Evolutionary conservation across 768 basidiomycete genomes (phyloP).

Genomic region (Tephrocybe sp.): DNA sequence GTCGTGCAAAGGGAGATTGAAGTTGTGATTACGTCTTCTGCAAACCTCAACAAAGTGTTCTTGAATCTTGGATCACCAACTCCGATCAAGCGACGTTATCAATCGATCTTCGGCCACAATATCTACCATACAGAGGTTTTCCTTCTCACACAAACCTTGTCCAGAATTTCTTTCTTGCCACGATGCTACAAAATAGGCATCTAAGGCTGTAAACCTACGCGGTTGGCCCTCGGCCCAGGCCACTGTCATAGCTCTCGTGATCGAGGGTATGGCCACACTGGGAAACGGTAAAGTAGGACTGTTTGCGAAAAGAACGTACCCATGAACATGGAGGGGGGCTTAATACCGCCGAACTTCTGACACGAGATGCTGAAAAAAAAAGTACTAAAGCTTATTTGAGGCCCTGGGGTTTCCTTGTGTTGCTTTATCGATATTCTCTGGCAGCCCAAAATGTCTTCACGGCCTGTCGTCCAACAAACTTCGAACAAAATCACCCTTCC

Average conservation of each 20-base stretch:
- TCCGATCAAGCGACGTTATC: background rate
- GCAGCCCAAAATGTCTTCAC: constrained; percentile 16
- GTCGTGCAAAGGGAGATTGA: no score
- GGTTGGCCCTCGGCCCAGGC: no score
- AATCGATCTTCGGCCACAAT: background rate
- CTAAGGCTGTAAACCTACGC: background rate
- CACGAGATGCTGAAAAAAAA: background rate
- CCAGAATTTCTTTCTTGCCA: background rate
- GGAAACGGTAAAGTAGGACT: no score
- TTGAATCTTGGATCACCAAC: no score
- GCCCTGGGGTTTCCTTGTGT: no score
- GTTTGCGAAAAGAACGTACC: no score
- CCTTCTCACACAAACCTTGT: background rate
- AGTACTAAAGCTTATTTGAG: background rate
- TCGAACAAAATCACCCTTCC: constrained; percentile 10
- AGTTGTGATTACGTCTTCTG: no score
- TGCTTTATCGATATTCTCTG: no score
- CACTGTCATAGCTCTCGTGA: background rate
- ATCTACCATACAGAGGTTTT: background rate
- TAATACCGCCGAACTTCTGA: background rate
- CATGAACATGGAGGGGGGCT: background rate
- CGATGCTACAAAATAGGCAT: background rate
- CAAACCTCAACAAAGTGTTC: no score
- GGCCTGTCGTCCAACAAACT: background rate
- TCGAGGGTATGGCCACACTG: background rate